Evolutionary conservation across 2,329 filamentous ascomycete species (phyloP), one percentile per base, ranked within the genome.

Genomic region (Leptographium wingfieldii): DNA sequence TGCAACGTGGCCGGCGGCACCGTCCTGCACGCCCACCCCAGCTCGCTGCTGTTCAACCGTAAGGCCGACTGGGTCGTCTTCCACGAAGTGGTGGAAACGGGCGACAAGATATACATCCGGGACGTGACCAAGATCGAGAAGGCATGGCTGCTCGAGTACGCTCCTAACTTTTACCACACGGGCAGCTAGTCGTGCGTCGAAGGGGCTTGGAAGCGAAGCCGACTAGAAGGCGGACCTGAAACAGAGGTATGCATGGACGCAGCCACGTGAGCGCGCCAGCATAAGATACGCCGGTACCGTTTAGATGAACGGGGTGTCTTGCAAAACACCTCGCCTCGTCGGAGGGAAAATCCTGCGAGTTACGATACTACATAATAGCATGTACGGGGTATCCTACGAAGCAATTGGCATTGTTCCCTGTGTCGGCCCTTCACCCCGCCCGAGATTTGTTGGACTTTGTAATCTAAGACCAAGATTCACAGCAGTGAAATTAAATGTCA

Each of bases 51-150:
- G 84, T 97, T 97, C 77, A 95, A 96, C 72, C 85, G 92, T 60
- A 96, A 95, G 75, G 90, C 90, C 12, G 91, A 96, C 64, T 97
- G 92, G 91, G 91, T 97, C 11, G 81, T 99, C 40, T 99, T 96
- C 69, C 88, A 95, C 67, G 92, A 96, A 73, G 84, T 96, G 46
- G 83, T 96, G 78, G 90, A 97, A 74, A 95, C 89, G 5, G 84
- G 87, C 11, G 83, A 82, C 64, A 97, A 97, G 77, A 91, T 83
- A 0, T 97, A 87, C 69, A 95, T 99, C 67, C 80, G 90, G 59
- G 92, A 97, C 72, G 77, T 97, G 61, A 94, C 86, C n/a, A 94
- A 90, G 75, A 88, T 97, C 67, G 89, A 96, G 70, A 96, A 90
- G 78, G 78, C 76, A n/a, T 99, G 92, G 89, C 77, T 99, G 66